Evolutionary conservation across 2,329 filamentous ascomycete species (phyloP).

Genomic region (Pezicula radicicola): DNA sequence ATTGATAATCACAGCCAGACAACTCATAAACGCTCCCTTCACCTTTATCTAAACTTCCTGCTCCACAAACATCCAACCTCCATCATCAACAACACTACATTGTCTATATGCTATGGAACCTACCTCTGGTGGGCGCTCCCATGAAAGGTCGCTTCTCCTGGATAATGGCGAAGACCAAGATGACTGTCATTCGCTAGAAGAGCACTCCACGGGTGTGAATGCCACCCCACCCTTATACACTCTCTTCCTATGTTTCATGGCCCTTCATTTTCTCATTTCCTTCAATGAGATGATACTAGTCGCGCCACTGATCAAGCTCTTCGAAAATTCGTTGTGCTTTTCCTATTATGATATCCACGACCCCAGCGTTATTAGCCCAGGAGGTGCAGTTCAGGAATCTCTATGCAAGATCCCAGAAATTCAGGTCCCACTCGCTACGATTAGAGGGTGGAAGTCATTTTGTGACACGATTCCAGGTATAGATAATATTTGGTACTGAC

Average conservation of each 20-base stretch:
- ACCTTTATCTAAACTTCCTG: no score
- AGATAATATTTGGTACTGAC: background rate
- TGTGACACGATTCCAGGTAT: conserved; percentile 27
- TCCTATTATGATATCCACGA: conserved; percentile 19
- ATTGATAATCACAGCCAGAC: no score
- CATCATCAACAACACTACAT: no score
- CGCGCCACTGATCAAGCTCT: conserved; percentile 25
- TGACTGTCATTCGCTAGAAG: background rate
- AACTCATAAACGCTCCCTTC: no score
- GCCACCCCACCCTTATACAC: background rate
- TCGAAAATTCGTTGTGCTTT: conserved; percentile 25
- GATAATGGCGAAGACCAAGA: background rate
- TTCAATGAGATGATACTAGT: conserved; percentile 27
- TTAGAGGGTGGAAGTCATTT: conserved; percentile 27
- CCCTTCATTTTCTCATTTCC: conserved; percentile 27
- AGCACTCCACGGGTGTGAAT: background rate
- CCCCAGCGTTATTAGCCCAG: conserved; percentile 6
- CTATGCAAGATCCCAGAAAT: conserved; percentile 25
- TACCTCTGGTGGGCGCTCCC: no score
- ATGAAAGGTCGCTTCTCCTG: no score
- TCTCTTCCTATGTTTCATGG: conserved; percentile 24
- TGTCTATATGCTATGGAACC: no score
- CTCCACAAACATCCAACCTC: no score
- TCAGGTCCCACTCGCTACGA: conserved; percentile 22
- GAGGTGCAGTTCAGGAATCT: conserved; percentile 11